phyloP scores from a whole-genome alignment of 371 early-diverging fungal genomes.

The Basidiobolus heterosporus region DNA sequence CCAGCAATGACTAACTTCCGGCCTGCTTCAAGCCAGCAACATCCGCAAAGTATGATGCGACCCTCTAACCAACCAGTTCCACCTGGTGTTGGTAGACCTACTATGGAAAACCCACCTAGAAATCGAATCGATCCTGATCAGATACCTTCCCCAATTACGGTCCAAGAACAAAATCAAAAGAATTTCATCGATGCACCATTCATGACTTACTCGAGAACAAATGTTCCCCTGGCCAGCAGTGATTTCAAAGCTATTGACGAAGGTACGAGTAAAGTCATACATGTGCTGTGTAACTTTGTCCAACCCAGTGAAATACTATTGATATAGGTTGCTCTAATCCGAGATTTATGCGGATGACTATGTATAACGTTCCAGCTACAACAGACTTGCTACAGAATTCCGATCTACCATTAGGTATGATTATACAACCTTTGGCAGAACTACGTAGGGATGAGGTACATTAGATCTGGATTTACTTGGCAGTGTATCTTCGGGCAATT shows the following conservation, averaged over 20 bases:
- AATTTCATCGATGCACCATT: slow-evolving; percentile 40
- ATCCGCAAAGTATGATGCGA: background rate
- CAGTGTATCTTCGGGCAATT: background rate
- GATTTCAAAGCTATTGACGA: slow-evolving; percentile 70
- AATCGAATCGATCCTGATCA: slow-evolving; percentile 81
- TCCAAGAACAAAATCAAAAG: slow-evolving; percentile 61
- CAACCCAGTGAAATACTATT: background rate
- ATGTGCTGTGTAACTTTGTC: background rate
- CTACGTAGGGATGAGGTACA: slow-evolving; percentile 47
- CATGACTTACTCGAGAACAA: slow-evolving; percentile 42
- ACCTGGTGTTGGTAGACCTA: slow-evolving; percentile 5
- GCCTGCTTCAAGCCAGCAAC: background rate
- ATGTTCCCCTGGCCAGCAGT: slow-evolving; percentile 66
- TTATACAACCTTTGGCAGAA: slow-evolving; percentile 83
- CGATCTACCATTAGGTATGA: slow-evolving; percentile 66
- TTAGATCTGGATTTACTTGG: background rate
- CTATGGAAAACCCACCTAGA: slow-evolving; percentile 17
- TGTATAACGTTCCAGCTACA: slow-evolving; percentile 62
- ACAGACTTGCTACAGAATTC: slow-evolving; percentile 59
- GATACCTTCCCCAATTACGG: slow-evolving; percentile 77
- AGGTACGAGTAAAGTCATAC: slow-evolving; percentile 20
- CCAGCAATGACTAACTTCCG: background rate
- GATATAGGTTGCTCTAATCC: slow-evolving; percentile 72
- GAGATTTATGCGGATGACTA: slow-evolving; percentile 77
- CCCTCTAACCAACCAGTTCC: background rate